These are phyloP conservation scores for Citrus cavaleriei DNA, from an alignment of 345 rosid genomes.

Conservation along the genomic window DNA sequence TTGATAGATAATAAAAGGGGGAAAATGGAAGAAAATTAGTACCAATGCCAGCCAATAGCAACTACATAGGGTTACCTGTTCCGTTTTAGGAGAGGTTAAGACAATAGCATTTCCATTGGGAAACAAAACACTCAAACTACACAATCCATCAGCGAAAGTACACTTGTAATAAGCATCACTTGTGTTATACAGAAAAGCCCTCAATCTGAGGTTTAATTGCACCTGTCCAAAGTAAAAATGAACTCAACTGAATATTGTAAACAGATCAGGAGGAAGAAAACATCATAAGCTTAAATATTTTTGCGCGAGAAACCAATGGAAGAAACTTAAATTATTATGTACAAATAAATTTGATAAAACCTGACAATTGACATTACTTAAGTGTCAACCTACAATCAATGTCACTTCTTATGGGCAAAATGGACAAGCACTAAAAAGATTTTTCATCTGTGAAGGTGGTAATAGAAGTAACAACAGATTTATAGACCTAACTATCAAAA, in stretches of 20 bases:
- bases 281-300: not conserved
- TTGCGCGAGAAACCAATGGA: not conserved
- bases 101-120: constrained; percentile 59
- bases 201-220: constrained; percentile 12
- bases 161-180: no score
- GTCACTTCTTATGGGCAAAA: not conserved
- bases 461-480: not conserved
- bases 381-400: not conserved
- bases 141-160: no score
- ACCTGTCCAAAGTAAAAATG: constrained; percentile 50
- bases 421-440: not conserved
- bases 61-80: constrained; percentile 39
- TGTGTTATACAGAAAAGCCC: no score
- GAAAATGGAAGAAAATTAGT: not conserved
- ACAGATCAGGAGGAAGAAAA: not conserved
- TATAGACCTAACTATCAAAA: not conserved
- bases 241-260: constrained; percentile 5
- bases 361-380: not conserved
- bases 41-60: not conserved
- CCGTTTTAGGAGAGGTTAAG: constrained; percentile 64
- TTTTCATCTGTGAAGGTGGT: not conserved
- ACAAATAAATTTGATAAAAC: not conserved
- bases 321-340: not conserved
- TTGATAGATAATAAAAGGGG: not conserved
- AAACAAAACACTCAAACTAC: constrained; percentile 7